Evolutionary conservation across 2,329 filamentous ascomycete genomes (phyloP), one percentile per base, ranked within the genome.

Genomic region (Stylonectria norvegica): DNA sequence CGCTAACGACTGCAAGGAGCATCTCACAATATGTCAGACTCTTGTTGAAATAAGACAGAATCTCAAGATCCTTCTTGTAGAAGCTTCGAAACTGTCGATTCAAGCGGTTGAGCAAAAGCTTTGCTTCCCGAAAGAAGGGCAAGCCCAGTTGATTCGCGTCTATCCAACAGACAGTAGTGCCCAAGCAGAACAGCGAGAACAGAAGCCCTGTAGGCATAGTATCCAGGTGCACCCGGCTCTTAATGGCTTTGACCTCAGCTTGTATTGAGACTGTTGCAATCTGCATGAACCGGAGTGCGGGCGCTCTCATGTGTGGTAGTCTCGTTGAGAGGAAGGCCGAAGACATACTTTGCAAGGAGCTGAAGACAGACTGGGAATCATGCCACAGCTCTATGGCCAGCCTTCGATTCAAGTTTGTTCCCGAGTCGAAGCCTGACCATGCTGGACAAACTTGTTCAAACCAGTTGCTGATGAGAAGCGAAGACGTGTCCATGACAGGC

Each of bases 341-440:
- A 0, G 66, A 66, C 66, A 69, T 69, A 29, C 64, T 66, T 40
- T 69, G 65, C 8, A 69, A 44, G 8, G 61, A 60, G 34, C 58
- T 64, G 36, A 64, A 66, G 1, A 69, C 64, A 2, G 65, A 53
- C 1, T 59, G 57, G 0, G 65, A 67, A 5, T 57, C 56, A 2
- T 62, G 57, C 57, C 66, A 69, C 6, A 65, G 51, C 14, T 61
- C 57, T 4, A 58, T 55, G 2, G 66, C 66, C 5, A 69, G 52
- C 22, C 58, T 62, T 0, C 66, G 63, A 32, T 69, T 69, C 17
- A 65, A 53, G 16, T 69, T 69, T 3, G 52, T 43, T 12, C 59
- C 50, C 12, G 66, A 69, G 43, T 69, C 66, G 20, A 65, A 67
- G 5, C 62, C 64, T 1, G 66, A 68, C 66, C 66, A 69, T 11